Base-by-base conservation (phyloP, 495 filamentous ascomycete species). In the Acidiella bohemica region DNA sequence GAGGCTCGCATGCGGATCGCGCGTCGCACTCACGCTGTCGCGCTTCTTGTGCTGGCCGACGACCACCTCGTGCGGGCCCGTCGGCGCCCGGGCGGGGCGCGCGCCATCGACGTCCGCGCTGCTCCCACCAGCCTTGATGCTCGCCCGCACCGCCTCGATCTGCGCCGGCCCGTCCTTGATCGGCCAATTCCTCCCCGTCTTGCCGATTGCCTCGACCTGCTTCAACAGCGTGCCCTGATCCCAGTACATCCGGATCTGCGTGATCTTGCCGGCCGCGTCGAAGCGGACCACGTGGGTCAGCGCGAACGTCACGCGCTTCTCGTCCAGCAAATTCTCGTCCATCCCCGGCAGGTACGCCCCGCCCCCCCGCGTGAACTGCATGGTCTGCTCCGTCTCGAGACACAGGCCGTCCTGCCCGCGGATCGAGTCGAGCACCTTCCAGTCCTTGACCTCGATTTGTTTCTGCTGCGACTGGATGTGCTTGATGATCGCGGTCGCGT, bases 161-260 rank as follows among this genome's bases (percentile, higher is more conserved):
- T 96, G 90, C 18, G 93, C 85, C 48, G 74, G 79, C 41, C 80
- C 81, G 54, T 93, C 85, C 44, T 78, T 81, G 59, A 97, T 88
- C 14, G 90, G 90, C 90, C 90, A 97, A 55, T 80, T 84, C 53
- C 78, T 80, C 32, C 80, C 83, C 19, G 81, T 77, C 49, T 75
- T 73, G 41, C 90, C 90, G 61, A 97, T 96, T 22, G 94, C 78
- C 50, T 93, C 86, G 37, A 95, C 73, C 56, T 88, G 79, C 61
- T 90, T 96, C 44, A 97, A 69, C 7, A 96, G 71, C 37, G 84
- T 84, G 19, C 76, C 87, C 61, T 96, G 92, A 57, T 97, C 90
- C 90, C 90, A 97, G 59, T 80, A 81, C 43, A 87, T 74, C 39
- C 86, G 80, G 49, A 94, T 78, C 53, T 84, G 81, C 47, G 70